phyloP scores from a whole-genome alignment of 2,329 filamentous ascomycete species.

The Bipolaris zeicola region DNA sequence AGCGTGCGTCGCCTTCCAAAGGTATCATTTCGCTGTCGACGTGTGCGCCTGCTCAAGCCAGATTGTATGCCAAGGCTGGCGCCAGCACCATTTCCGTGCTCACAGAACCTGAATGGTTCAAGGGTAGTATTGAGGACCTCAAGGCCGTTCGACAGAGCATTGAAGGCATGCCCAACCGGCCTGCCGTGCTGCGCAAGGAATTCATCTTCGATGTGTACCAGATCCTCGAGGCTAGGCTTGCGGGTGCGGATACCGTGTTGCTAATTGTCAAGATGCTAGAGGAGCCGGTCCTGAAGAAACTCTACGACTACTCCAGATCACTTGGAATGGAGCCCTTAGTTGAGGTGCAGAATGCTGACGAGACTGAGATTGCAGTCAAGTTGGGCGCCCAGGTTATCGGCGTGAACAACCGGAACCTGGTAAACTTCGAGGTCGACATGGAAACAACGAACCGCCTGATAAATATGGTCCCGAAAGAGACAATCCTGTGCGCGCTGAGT shows the following conservation, averaged over 20 bases:
- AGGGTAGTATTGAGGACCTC: slow-evolving; percentile 93
- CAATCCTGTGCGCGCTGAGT: slow-evolving; percentile 90
- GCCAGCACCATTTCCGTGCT: slow-evolving; percentile 98
- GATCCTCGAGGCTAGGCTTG: slow-evolving; percentile 89
- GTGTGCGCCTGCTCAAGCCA: slow-evolving; percentile 86
- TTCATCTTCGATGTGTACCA: slow-evolving; percentile 99
- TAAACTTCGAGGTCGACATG: slow-evolving; percentile 95
- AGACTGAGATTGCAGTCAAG: slow-evolving; percentile 86
- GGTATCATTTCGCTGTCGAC: slow-evolving; percentile 88
- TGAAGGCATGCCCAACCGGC: slow-evolving; percentile 89
- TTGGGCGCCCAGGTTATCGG: slow-evolving; percentile 91
- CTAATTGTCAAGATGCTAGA: slow-evolving; percentile 99
- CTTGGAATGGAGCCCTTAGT: slow-evolving; percentile 97
- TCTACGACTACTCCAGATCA: slow-evolving; percentile 88
- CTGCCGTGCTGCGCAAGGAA: slow-evolving; percentile 91
- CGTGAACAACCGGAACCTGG: slow-evolving; percentile 96
- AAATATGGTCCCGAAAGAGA: slow-evolving; percentile 81
- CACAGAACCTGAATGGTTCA: slow-evolving; percentile 99
- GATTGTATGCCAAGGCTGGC: slow-evolving; percentile 88
- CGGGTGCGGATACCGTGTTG: slow-evolving; percentile 91
- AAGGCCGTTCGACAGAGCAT: slow-evolving; percentile 84
- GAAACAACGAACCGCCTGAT: slow-evolving; percentile 88
- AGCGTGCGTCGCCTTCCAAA: slow-evolving; percentile 94
- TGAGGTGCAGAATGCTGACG: slow-evolving; percentile 91
- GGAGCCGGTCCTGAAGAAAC: slow-evolving; percentile 68